Conservation (phyloP, 345 rosid genomes). For the Eucalyptus shirleyi region DNA sequence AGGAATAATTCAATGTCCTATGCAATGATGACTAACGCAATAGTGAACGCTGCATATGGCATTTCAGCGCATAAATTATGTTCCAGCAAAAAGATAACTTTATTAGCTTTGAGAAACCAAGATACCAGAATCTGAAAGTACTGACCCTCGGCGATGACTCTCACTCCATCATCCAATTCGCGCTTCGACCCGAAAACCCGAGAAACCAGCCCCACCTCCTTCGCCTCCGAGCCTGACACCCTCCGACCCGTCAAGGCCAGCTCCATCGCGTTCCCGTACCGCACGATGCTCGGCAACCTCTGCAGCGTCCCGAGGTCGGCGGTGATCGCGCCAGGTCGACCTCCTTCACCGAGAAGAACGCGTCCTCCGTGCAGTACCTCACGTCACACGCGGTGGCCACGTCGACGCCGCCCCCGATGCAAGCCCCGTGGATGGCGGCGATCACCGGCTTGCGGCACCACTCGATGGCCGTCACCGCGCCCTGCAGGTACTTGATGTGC, state of each 20-base stretch:
- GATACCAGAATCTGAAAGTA: background rate
- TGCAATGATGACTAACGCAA: background rate
- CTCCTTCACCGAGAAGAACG: slow-evolving; percentile 72
- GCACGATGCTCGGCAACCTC: slow-evolving; percentile 66
- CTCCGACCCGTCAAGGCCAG: slow-evolving; percentile 59
- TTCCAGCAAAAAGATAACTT: background rate
- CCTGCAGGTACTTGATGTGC: slow-evolving; percentile 41
- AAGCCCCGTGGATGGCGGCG: slow-evolving; percentile 63
- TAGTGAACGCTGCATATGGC: background rate
- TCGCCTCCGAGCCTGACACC: slow-evolving; percentile 57
- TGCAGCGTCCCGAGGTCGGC: slow-evolving; percentile 89
- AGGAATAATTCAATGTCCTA: background rate
- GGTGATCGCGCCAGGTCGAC: slow-evolving; percentile 69
- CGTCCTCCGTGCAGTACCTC: slow-evolving; percentile 48
- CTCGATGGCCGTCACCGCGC: slow-evolving; percentile 63
- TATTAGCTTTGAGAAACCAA: background rate
- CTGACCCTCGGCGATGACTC: slow-evolving; percentile 48
- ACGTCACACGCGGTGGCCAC: slow-evolving; percentile 69
- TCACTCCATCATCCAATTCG: slow-evolving; percentile 41
- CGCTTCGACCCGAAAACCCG: slow-evolving; percentile 45
- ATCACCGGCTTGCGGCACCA: slow-evolving; percentile 73
- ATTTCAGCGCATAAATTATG: background rate
- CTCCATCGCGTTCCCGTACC: slow-evolving; percentile 59
- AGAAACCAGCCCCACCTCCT: slow-evolving; percentile 62
- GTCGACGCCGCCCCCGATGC: slow-evolving; percentile 69